phyloP scores from a whole-genome alignment of 768 basidiomycete genomes.

The Suillus luteus region DNA sequence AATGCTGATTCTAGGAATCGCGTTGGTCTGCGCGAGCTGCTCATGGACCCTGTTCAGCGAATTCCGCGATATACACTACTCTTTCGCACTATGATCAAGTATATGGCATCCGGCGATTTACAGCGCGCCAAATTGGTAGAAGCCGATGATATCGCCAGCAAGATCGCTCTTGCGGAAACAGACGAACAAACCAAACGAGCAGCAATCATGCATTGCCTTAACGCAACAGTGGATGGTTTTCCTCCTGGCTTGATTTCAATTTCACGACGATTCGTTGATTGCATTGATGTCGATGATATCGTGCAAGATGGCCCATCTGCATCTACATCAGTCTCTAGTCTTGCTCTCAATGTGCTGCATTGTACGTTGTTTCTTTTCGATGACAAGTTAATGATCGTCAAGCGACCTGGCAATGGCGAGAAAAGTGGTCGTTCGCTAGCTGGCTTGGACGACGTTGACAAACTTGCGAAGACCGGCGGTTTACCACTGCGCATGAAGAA shows the following conservation, averaged over 20 bases:
- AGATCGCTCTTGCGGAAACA: constrained; percentile 88
- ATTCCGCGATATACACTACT: constrained; percentile 94
- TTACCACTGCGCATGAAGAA: constrained; percentile 70
- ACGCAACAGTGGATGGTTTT: constrained; percentile 85
- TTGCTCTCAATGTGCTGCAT: constrained; percentile 56
- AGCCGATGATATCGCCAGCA: constrained; percentile 85
- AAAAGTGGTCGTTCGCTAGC: constrained; percentile 70
- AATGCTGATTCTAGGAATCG: constrained; percentile 74
- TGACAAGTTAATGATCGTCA: constrained; percentile 90
- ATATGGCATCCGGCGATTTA: constrained; percentile 77
- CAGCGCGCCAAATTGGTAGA: constrained; percentile 80
- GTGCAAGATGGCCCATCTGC: constrained; percentile 49
- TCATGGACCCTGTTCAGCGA: constrained; percentile 96
- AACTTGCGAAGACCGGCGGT: constrained; percentile 61
- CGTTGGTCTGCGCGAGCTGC: constrained; percentile 84
- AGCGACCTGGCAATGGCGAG: constrained; percentile 77
- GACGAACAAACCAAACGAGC: constrained; percentile 92
- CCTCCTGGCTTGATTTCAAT: constrained; percentile 90
- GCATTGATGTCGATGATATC: constrained; percentile 89
- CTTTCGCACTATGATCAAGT: constrained; percentile 90
- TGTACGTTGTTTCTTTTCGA: constrained; percentile 93
- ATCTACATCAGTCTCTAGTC: constrained; percentile 45
- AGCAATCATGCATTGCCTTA: constrained; percentile 83
- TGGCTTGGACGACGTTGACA: constrained; percentile 80
- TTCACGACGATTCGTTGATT: constrained; percentile 85